A percentile compares a stretch with the other conserved stretches of the same genome.
Evolutionary conservation across 331 rosid genomes (phyloP).

Genomic region (Rhamnella rubrinervis): DNA sequence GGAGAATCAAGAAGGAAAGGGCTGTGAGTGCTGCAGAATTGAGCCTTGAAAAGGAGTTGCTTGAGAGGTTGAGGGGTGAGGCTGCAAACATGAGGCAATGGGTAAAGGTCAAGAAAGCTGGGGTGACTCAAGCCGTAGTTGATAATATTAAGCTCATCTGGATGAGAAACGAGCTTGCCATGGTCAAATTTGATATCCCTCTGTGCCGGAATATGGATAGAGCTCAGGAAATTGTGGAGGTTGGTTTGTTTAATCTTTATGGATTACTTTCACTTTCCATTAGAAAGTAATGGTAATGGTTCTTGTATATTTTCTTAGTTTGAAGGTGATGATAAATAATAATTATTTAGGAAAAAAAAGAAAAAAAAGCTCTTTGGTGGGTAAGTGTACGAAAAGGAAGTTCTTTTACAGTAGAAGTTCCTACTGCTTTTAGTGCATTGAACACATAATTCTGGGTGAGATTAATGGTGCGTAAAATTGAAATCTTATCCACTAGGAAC

Average conservation of each 20-base stretch:
- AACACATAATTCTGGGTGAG: background rate
- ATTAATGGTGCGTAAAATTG: conserved; percentile 4
- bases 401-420: background rate
- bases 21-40: conserved; percentile 45
- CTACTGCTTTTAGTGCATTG: background rate
- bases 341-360: background rate
- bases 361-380: background rate
- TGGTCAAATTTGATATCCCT: conserved; percentile 76
- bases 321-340: background rate
- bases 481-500: background rate
- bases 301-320: background rate
- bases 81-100: conserved; percentile 61
- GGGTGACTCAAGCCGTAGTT: conserved; percentile 69
- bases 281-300: background rate
- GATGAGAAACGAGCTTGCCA: conserved; percentile 72
- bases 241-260: conserved; percentile 21
- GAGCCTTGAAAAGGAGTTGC: conserved; percentile 56
- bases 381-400: background rate
- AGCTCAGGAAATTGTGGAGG: conserved; percentile 86
- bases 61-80: conserved; percentile 62
- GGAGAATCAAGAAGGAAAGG: conserved; percentile 51
- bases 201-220: conserved; percentile 79
- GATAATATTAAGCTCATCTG: conserved; percentile 51
- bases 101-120: conserved; percentile 89
- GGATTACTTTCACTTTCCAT: background rate